Evolutionary conservation across 1,284 basidiomycete species (phyloP).

Genomic region (Termitomyces sp.): DNA sequence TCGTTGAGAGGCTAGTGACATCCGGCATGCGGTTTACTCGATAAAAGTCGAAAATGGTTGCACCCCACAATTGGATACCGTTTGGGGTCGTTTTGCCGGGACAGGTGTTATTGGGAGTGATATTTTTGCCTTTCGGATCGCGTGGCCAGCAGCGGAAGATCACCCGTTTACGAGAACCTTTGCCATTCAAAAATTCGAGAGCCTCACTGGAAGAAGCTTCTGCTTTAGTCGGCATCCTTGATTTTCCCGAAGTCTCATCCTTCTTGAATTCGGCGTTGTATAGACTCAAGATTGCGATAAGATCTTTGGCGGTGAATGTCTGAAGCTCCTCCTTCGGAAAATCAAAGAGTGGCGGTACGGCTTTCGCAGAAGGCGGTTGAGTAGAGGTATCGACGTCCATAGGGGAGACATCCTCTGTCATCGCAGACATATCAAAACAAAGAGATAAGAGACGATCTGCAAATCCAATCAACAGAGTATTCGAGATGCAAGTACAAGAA

Average conservation of each 20-base stretch:
- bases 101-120: slow-evolving; percentile 18
- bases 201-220: slow-evolving; percentile 1
- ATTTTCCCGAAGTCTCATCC: slow-evolving; percentile 1
- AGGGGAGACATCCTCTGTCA: neutral
- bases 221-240: neutral
- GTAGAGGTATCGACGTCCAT: neutral
- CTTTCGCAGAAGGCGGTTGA: neutral
- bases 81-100: slow-evolving; percentile 30
- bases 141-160: slow-evolving; percentile 33
- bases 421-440: neutral
- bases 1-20: slow-evolving; percentile 12
- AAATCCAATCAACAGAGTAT: neutral
- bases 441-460: too few species aligned
- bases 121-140: slow-evolving; percentile 25
- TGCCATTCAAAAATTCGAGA: neutral
- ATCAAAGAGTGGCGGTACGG: slow-evolving; percentile 1
- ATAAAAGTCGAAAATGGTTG: slow-evolving; percentile 41
- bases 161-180: slow-evolving; percentile 12
- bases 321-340: slow-evolving; percentile 6
- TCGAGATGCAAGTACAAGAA: neutral
- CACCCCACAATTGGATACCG: slow-evolving; percentile 38
- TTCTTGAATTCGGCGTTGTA: neutral
- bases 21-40: slow-evolving; percentile 23
- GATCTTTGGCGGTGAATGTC: slow-evolving; percentile 9
- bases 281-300: slow-evolving; percentile 7